Evolutionary conservation across 306 rosid species (phyloP), one percentile per base, ranked within the genome.

Genomic region (Cercis canadensis): DNA sequence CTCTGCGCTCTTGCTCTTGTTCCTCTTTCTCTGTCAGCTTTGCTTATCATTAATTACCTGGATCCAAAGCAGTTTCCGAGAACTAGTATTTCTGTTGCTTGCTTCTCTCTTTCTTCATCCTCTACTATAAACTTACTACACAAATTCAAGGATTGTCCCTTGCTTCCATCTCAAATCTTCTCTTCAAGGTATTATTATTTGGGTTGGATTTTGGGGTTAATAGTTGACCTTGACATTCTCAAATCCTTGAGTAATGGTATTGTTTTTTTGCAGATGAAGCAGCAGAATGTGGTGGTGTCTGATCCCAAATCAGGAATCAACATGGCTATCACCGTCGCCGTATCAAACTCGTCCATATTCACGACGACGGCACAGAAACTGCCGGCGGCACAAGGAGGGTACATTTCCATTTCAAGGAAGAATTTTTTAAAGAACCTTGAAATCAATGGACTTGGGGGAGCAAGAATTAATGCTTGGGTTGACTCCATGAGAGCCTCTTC

Each of bases 401-500:
- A 60, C 83, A 81, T 92, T 77, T 70, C 90, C 72, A 84, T 87
- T 64, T 79, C 92, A 0, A 74, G 82, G 65, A 90, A 84, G 63
- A 81, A 77, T 54, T 62, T 87, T 44, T 46, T 87, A 37, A 85
- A 77, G 82, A 89, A 87, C 79, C 85, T 88, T 4, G 97, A 90
- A 44, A 86, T 82, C 79, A 86, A 90, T 71, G 98, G 87, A 24
- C 29, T 24, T 24, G 29, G 29, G 1, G 89, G 79, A n/a, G 85
- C 75, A 12, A 82, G 87, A 84, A 84, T 86, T 65, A 89, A 79
- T 81, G 62, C 94, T 0, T 88, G 93, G 90, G 75, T 93, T 51
- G 98, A 93, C 78, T 87, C 98, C 44, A 88, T 93, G 96, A 88
- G 89, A 72, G 89, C 97, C 21, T 93, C 98, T 29, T 93, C 98